Evolutionary conservation across 768 basidiomycete genomes (phyloP).

Genomic region (Cubamyces sp.): DNA sequence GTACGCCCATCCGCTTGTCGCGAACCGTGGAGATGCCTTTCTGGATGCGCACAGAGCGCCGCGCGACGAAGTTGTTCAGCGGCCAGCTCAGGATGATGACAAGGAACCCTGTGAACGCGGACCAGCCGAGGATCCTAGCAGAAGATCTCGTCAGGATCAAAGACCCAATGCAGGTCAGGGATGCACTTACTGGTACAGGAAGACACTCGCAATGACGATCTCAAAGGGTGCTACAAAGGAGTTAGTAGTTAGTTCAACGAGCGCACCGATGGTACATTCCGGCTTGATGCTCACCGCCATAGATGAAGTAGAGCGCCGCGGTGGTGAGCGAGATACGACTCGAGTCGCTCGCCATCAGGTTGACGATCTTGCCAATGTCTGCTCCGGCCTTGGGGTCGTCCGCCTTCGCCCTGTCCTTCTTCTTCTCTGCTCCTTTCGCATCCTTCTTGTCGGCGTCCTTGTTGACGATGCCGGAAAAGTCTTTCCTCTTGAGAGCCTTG

Average conservation of each 20-base stretch:
- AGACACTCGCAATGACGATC: constrained; percentile 68
- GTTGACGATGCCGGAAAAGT: constrained; percentile 77
- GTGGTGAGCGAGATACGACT: constrained; percentile 58
- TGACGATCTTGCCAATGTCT: constrained; percentile 88
- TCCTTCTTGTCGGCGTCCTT: constrained; percentile 46
- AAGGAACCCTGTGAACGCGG: constrained; percentile 79
- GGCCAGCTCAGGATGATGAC: constrained; percentile 70
- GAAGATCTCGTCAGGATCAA: not conserved
- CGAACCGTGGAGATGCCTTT: constrained; percentile 62
- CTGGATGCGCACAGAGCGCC: constrained; percentile 61
- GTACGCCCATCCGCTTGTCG: constrained; percentile 77
- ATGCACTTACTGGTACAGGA: constrained; percentile 69
- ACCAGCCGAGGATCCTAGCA: constrained; percentile 60
- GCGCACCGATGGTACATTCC: constrained; percentile 18
- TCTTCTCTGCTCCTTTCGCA: constrained; percentile 25
- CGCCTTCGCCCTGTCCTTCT: constrained; percentile 35
- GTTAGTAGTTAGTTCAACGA: not conserved
- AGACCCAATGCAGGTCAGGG: not conserved
- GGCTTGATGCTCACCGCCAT: constrained; percentile 51
- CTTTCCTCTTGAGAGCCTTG: constrained; percentile 82
- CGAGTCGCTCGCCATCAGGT: constrained; percentile 83
- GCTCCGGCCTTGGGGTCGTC: constrained; percentile 73
- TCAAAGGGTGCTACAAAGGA: constrained; percentile 66
- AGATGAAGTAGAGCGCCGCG: constrained; percentile 66
- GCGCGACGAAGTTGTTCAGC: constrained; percentile 67